Percentiles rank a stretch among this genome's conserved stretches.
Conservation (phyloP, 1,139 yeast genomes). For the Blastobotrys raffinosifermentans region DNA sequence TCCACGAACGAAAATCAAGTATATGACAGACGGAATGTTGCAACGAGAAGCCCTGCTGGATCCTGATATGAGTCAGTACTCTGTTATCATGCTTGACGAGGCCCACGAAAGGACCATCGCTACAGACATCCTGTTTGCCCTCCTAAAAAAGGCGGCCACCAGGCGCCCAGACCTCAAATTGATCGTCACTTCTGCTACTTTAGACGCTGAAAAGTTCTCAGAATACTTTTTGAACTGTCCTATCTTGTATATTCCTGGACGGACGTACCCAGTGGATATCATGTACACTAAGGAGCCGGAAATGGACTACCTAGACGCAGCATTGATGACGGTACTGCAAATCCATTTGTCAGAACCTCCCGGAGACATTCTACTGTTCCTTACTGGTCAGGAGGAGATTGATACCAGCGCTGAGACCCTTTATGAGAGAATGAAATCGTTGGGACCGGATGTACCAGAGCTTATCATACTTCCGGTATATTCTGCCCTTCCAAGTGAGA, state of each 20-base stretch:
- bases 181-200: slow-evolving; percentile 87
- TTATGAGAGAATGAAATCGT: slow-evolving; percentile 55
- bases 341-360: slow-evolving; percentile 71
- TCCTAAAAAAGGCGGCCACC: slow-evolving; percentile 64
- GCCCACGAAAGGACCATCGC: slow-evolving; percentile 96
- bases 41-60: slow-evolving; percentile 78
- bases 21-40: slow-evolving; percentile 95
- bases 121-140: slow-evolving; percentile 85
- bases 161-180: slow-evolving; percentile 70
- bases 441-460: slow-evolving; percentile 61
- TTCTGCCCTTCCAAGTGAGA: slow-evolving; percentile 67
- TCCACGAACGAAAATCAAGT: slow-evolving; percentile 61
- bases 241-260: slow-evolving; percentile 74
- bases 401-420: slow-evolving; percentile 82
- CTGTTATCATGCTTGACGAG: slow-evolving; percentile 87
- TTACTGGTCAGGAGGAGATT: slow-evolving; percentile 90
- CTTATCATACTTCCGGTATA: slow-evolving; percentile 82
- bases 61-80: slow-evolving; percentile 63
- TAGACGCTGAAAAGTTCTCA: slow-evolving; percentile 80
- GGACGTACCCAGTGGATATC: slow-evolving; percentile 84
- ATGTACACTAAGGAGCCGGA: slow-evolving; percentile 76
- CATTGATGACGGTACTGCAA: slow-evolving; percentile 74
- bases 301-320: slow-evolving; percentile 75
- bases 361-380: slow-evolving; percentile 79
- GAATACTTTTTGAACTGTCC: slow-evolving; percentile 75